A percentile compares a stretch with the other conserved stretches of the same genome.
These are phyloP conservation scores for Phytopythium helicoides DNA, from an alignment of 352 stramenopile species.

Conservation along the genomic window DNA sequence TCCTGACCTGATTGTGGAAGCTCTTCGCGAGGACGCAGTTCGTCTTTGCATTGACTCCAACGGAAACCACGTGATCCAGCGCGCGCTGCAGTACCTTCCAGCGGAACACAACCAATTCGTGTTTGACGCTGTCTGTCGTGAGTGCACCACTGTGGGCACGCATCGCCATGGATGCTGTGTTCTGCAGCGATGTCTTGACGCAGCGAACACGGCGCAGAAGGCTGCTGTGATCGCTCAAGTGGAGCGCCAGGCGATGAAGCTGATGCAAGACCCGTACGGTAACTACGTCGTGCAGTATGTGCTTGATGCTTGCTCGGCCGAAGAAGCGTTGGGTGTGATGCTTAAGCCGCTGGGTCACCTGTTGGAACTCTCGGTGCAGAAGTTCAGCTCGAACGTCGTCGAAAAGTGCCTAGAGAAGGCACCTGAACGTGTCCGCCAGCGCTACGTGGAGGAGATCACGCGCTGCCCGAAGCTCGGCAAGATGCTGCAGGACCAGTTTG, in stretches of 20 bases:
- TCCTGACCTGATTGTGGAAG: slow-evolving; percentile 92
- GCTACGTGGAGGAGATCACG: slow-evolving; percentile 79
- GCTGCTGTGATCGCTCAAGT: slow-evolving; percentile 91
- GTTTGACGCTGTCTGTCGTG: slow-evolving; percentile 94
- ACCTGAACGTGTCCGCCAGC: slow-evolving; percentile 62
- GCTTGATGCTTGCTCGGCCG: slow-evolving; percentile 81
- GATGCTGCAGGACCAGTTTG: slow-evolving; percentile 97
- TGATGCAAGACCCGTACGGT: slow-evolving; percentile 92
- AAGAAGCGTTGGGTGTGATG: slow-evolving; percentile 82
- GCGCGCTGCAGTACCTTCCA: slow-evolving; percentile 94
- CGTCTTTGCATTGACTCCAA: slow-evolving; percentile 97
- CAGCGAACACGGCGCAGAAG: slow-evolving; percentile 87
- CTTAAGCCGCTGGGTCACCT: slow-evolving; percentile 90
- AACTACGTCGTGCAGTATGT: slow-evolving; percentile 94
- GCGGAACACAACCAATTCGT: slow-evolving; percentile 96
- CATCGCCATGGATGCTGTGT: slow-evolving; percentile 98
- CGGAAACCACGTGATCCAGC: slow-evolving; percentile 98
- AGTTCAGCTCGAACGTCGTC: slow-evolving; percentile 99
- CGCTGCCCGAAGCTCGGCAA: slow-evolving; percentile 87
- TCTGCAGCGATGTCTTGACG: slow-evolving; percentile 96
- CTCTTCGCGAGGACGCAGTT: slow-evolving; percentile 93
- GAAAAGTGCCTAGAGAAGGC: slow-evolving; percentile 98
- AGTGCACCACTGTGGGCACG: slow-evolving; percentile 95
- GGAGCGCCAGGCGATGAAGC: slow-evolving; percentile 95
- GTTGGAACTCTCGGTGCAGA: slow-evolving; percentile 96